These are phyloP conservation scores for Rhamnella rubrinervis DNA, from an alignment of 331 rosid genomes.

Conservation along the genomic window DNA sequence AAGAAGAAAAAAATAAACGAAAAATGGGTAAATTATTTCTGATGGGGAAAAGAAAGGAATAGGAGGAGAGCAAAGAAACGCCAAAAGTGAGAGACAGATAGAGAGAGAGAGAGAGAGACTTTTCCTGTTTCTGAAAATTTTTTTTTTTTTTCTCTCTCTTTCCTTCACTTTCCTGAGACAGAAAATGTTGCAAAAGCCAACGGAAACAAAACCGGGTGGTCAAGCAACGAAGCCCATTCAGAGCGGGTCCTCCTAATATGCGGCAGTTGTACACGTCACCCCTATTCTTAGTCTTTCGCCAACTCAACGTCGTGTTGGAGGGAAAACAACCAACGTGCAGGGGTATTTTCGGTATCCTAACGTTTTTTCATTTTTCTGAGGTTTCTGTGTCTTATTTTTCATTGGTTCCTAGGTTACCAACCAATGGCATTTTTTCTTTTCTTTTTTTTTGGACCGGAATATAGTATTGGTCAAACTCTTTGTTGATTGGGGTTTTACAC, in stretches of 20 bases:
- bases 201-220: conserved; percentile 34
- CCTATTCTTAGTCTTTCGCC: conserved; percentile 33
- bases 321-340: conserved; percentile 31
- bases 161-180: conserved; percentile 2
- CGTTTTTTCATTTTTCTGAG: neutral
- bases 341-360: conserved; percentile 19
- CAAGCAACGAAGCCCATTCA: conserved; percentile 33
- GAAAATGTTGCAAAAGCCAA: conserved; percentile 29
- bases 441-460: no score
- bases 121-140: neutral
- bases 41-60: neutral
- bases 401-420: no score
- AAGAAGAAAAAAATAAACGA: neutral
- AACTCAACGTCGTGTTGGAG: conserved; percentile 46
- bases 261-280: conserved; percentile 51
- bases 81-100: neutral
- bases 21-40: conserved; percentile 2
- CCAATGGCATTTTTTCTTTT: no score
- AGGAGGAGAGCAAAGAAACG: neutral
- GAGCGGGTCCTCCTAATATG: conserved; percentile 58
- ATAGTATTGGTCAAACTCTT: no score
- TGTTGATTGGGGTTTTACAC: no score
- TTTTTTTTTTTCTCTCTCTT: conserved; percentile 1
- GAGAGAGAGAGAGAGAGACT: neutral
- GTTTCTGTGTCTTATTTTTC: no score